These are phyloP conservation scores for Pseudozyma pruni DNA, from an alignment of 1,284 basidiomycete genomes.

Conservation along the genomic window DNA sequence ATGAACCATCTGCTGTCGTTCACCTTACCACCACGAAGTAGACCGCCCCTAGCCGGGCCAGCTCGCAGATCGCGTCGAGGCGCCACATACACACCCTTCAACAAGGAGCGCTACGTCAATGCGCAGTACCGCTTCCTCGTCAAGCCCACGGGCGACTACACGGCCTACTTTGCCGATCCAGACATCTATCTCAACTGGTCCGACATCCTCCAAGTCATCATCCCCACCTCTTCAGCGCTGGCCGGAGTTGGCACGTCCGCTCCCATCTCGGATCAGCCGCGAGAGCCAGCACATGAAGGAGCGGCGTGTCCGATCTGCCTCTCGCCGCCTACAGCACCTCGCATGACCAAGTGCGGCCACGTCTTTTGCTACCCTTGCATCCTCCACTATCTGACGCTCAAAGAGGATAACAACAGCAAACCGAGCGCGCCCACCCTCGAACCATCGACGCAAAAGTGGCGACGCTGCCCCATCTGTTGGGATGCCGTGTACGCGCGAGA, in stretches of 20 bases:
- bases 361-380: conserved; percentile 71
- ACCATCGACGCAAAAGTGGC: conserved; percentile 51
- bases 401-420: conserved; percentile 20
- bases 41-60: conserved; percentile 50
- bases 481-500: conserved; percentile 90
- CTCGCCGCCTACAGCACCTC: conserved; percentile 85
- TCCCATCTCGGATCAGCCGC: conserved; percentile 37
- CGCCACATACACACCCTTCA: conserved; percentile 54
- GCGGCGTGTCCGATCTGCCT: conserved; percentile 94
- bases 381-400: conserved; percentile 77
- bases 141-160: conserved; percentile 65
- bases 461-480: conserved; percentile 88
- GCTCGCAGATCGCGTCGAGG: conserved; percentile 50
- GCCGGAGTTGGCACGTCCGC: conserved; percentile 44
- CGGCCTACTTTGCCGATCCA: conserved; percentile 61
- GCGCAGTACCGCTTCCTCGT: conserved; percentile 67
- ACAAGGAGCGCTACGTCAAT: conserved; percentile 67
- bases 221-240: conserved; percentile 75
- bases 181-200: conserved; percentile 70
- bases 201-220: conserved; percentile 94
- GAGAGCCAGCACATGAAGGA: conserved; percentile 71
- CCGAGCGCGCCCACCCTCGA: conserved; percentile 14
- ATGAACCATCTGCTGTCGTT: conserved; percentile 66
- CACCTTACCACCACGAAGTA: conserved; percentile 62
- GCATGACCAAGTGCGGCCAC: conserved; percentile 98